phyloP scores from a whole-genome alignment of 2,329 filamentous ascomycete species.

The Fusarium verticillioides region DNA sequence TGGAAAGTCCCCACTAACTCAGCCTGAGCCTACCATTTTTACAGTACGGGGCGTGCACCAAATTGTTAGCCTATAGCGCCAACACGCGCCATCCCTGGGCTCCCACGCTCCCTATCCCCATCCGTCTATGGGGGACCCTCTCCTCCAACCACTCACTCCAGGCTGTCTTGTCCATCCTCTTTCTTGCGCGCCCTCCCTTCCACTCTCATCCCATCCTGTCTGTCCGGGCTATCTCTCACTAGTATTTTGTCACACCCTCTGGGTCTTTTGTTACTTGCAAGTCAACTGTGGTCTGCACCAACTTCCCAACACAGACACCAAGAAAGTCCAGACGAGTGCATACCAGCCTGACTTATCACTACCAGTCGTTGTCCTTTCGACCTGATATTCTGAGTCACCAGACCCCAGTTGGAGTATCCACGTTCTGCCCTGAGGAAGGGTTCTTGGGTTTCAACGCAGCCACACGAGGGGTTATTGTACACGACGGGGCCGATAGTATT shows the following conservation, averaged over 20 bases:
- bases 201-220: constrained; percentile 18
- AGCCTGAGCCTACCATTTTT: constrained; percentile 10
- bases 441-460: constrained; percentile 39
- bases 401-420: constrained; percentile 39
- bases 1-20: constrained; percentile 16
- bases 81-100: constrained; percentile 40
- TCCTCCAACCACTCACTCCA: constrained; percentile 32
- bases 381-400: constrained; percentile 44
- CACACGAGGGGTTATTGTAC: constrained; percentile 39
- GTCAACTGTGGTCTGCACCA: constrained; percentile 27
- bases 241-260: constrained; percentile 37
- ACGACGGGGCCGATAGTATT: not conserved
- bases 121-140: constrained; percentile 9
- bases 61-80: constrained; percentile 29
- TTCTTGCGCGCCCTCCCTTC: constrained; percentile 29
- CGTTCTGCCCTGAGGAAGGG: constrained; percentile 42
- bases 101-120: not conserved
- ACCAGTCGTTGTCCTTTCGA: constrained; percentile 43
- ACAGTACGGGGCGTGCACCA: constrained; percentile 18
- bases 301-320: constrained; percentile 37
- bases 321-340: constrained; percentile 36
- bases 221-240: constrained; percentile 10
- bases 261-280: constrained; percentile 16
- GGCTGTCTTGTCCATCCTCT: constrained; percentile 28
- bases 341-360: constrained; percentile 45